Evolutionary conservation across 306 rosid genomes (phyloP).

Genomic region (Delonix regia): DNA sequence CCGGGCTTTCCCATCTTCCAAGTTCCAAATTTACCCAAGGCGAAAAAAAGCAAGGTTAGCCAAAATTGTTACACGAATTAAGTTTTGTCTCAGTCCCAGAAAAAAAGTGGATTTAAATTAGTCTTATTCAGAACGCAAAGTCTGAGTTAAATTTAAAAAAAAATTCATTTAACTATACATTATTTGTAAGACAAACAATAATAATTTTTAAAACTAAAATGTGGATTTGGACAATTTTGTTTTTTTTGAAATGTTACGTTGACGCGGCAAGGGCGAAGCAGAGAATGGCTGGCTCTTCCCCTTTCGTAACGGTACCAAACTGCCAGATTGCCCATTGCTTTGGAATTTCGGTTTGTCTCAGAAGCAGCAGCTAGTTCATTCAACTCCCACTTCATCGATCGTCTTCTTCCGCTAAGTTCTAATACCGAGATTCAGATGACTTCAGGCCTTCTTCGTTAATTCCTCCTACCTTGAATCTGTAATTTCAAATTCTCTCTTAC

Average conservation of each 20-base stretch:
- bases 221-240: not conserved
- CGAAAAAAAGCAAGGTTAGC: too few relatives aligned
- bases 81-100: too few relatives aligned
- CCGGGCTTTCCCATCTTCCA: too few relatives aligned
- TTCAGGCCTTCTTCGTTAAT: slow-evolving; percentile 29
- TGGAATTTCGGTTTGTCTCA: not conserved
- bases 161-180: too few relatives aligned
- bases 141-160: too few relatives aligned
- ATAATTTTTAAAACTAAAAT: too few relatives aligned
- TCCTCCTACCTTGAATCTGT: not conserved
- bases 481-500: slow-evolving; percentile 11
- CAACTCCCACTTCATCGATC: slow-evolving; percentile 15
- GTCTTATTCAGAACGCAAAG: too few relatives aligned
- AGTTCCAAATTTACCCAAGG: too few relatives aligned
- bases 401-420: slow-evolving; percentile 33
- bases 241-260: not conserved
- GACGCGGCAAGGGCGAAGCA: not conserved
- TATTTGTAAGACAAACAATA: too few relatives aligned
- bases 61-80: too few relatives aligned
- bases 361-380: slow-evolving; percentile 8
- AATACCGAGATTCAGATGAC: slow-evolving; percentile 7
- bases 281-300: not conserved
- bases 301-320: not conserved
- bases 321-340: not conserved
- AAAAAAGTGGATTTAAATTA: too few relatives aligned